Conservation (phyloP, 352 stramenopile species). For the Hyphochytrium catenoides region DNA sequence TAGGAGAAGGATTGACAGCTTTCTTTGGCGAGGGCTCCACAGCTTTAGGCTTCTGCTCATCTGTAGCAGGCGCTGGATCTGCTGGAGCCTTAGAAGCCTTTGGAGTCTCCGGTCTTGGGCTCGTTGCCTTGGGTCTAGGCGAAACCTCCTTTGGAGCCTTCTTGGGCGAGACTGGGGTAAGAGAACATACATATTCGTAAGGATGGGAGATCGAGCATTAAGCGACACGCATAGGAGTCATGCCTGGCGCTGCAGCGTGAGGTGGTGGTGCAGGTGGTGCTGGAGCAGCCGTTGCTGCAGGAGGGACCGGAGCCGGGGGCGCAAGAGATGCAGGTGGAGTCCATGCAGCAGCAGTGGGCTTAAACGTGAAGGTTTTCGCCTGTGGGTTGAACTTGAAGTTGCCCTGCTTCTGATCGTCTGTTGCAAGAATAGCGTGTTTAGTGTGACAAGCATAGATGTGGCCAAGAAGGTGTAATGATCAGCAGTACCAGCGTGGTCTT, state of each 20-base stretch:
- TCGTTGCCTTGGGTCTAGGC: too few species aligned
- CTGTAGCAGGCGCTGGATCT: slow-evolving; percentile 9
- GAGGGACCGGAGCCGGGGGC: slow-evolving; percentile 1
- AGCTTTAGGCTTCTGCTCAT: slow-evolving; percentile 13
- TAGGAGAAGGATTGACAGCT: slow-evolving; percentile 6
- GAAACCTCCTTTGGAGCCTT: too few species aligned
- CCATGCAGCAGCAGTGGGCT: slow-evolving; percentile 30
- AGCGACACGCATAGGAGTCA: too few species aligned
- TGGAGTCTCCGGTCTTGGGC: background rate
- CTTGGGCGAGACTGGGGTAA: too few species aligned
- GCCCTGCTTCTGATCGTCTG: too few species aligned
- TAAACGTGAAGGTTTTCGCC: slow-evolving; percentile 49
- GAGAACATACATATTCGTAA: too few species aligned
- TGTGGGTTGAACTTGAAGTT: slow-evolving; percentile 18
- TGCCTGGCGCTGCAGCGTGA: slow-evolving; percentile 9
- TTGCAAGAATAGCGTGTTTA: too few species aligned
- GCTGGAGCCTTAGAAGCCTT: slow-evolving; percentile 9
- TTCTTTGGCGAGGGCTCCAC: slow-evolving; percentile 3
- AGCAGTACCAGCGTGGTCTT: too few species aligned
- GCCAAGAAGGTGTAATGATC: too few species aligned
- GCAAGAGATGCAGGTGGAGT: slow-evolving; percentile 15
- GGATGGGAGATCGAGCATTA: too few species aligned
- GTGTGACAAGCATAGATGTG: too few species aligned
- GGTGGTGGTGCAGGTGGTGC: slow-evolving; percentile 14
- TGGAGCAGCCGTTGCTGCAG: slow-evolving; percentile 15